Evolutionary conservation across 805 yeast species (phyloP).

Genomic region (Maudiozyma serrabonitensis): DNA sequence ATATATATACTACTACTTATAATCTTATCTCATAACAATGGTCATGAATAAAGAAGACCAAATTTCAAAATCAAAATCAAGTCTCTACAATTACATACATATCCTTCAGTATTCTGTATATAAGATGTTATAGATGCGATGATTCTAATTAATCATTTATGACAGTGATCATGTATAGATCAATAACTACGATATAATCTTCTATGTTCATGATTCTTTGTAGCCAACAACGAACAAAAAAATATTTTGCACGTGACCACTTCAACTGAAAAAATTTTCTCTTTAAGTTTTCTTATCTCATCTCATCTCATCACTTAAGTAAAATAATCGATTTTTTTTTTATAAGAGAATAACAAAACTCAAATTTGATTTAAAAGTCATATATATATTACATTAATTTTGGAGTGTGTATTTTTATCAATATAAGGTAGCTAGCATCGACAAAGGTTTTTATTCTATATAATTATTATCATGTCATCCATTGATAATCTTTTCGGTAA

Average conservation of each 20-base stretch:
- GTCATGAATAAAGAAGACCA: background rate
- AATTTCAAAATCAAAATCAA: background rate
- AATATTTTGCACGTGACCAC: too few species aligned
- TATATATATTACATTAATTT: too few species aligned
- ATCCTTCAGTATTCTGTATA: background rate
- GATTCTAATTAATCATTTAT: too few species aligned
- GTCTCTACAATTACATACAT: background rate
- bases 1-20: too few species aligned
- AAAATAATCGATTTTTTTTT: background rate
- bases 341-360: background rate
- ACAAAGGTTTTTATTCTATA: background rate
- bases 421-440: too few species aligned
- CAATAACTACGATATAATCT: background rate
- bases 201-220: too few species aligned
- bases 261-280: too few species aligned
- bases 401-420: too few species aligned
- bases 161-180: background rate
- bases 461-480: constrained; percentile 8
- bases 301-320: constrained; percentile 11
- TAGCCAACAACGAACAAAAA: too few species aligned
- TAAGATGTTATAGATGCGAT: too few species aligned
- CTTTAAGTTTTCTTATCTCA: constrained; percentile 9
- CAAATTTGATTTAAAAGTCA: too few species aligned
- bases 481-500: constrained; percentile 28
- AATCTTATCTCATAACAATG: too few species aligned